Conservation (phyloP, 495 filamentous ascomycete species). For the Penicillium goetzii region DNA sequence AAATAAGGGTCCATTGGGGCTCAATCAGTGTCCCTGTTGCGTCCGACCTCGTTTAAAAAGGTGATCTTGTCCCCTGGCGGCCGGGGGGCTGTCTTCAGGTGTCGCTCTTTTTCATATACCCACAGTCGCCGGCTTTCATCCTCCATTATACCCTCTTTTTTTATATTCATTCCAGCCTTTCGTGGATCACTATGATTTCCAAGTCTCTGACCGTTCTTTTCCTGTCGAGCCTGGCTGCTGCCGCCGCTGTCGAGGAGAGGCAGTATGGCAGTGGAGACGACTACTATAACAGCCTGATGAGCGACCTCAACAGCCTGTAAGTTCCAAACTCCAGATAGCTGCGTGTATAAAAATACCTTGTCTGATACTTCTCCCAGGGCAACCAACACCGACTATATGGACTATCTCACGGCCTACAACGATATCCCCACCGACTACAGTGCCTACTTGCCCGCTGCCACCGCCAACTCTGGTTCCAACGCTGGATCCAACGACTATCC, state of each 20-base stretch:
- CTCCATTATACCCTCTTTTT: neutral
- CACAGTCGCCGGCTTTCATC: neutral
- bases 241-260: conserved; percentile 19
- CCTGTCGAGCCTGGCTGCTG: conserved; percentile 13
- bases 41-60: neutral
- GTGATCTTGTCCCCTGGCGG: neutral
- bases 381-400: conserved; percentile 14
- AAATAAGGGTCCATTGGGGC: neutral
- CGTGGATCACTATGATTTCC: conserved; percentile 14
- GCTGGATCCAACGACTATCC: neutral
- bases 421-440: conserved; percentile 13
- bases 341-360: no score
- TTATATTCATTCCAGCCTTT: neutral
- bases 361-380: conserved; percentile 11
- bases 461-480: neutral
- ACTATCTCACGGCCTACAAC: conserved; percentile 15
- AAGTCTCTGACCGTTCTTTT: conserved; percentile 17
- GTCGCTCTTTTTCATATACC: neutral
- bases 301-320: conserved; percentile 21
- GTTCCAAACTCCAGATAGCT: neutral
- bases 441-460: conserved; percentile 9
- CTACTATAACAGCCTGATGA: conserved; percentile 21
- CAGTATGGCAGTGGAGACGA: conserved; percentile 17
- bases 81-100: neutral
- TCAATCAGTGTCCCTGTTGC: neutral